Conservation (phyloP, 139 green algal genomes). For the Chlamydomonas asymmetrica region DNA sequence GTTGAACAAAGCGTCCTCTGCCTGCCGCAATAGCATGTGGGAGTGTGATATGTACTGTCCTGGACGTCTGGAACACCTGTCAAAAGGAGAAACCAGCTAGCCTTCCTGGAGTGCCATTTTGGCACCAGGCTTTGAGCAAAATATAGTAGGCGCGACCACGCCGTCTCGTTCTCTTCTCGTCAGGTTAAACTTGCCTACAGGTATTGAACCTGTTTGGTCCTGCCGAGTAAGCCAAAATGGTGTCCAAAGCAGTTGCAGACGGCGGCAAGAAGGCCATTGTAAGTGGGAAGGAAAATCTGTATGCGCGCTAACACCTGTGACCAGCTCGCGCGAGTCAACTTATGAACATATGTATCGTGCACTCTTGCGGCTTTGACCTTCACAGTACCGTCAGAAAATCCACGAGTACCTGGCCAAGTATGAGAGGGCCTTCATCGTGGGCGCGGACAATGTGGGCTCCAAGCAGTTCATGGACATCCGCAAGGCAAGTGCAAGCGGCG, state of each 20-base stretch:
- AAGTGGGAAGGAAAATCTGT: neutral
- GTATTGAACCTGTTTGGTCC: slow-evolving; percentile 78
- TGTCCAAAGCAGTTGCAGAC: neutral
- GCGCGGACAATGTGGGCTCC: slow-evolving; percentile 99
- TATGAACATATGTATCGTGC: too few species aligned
- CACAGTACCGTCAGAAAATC: slow-evolving; percentile 87
- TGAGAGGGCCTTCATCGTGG: slow-evolving; percentile 89
- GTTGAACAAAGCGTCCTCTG: too few species aligned
- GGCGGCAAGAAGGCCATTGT: neutral
- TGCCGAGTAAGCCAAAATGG: slow-evolving; percentile 34
- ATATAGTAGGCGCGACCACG: too few species aligned
- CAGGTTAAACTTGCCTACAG: slow-evolving; percentile 84
- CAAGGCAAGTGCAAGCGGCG: slow-evolving; percentile 54
- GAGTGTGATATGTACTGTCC: too few species aligned
- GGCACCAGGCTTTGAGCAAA: too few species aligned
- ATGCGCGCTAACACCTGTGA: neutral
- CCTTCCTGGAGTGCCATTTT: too few species aligned
- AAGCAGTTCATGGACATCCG: slow-evolving; percentile 99
- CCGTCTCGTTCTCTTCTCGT: slow-evolving; percentile 9
- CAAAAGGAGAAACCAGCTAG: too few species aligned
- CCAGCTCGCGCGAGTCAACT: too few species aligned
- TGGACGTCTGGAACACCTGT: too few species aligned
- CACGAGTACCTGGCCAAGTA: slow-evolving; percentile 80
- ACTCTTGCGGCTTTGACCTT: slow-evolving; percentile 1
- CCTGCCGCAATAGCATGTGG: too few species aligned